Evolutionary conservation across 2,329 filamentous ascomycete species (phyloP).

Genomic region (Ceratocystis cacaofunesta): DNA sequence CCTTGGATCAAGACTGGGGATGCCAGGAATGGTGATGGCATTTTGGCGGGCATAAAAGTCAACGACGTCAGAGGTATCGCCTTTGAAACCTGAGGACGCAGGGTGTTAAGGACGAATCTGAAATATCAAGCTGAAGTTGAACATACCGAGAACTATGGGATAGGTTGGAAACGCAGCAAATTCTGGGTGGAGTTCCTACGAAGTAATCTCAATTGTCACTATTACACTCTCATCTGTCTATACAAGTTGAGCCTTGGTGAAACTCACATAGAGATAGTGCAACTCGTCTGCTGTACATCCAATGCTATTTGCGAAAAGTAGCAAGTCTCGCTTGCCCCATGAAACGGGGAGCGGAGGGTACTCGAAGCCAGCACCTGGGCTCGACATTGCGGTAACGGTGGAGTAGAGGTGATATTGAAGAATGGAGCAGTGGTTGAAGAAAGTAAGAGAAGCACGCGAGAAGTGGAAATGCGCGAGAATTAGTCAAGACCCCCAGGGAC

Average conservation of each 20-base stretch:
- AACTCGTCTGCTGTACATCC: conserved; percentile 75
- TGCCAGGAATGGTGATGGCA: conserved; percentile 52
- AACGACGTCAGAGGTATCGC: conserved; percentile 57
- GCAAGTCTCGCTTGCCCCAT: conserved; percentile 76
- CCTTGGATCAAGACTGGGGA: conserved; percentile 60
- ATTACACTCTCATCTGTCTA: neutral
- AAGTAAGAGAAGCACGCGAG: neutral
- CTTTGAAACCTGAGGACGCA: conserved; percentile 51
- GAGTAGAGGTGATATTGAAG: neutral
- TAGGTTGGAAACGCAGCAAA: conserved; percentile 87
- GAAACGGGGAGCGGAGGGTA: conserved; percentile 61
- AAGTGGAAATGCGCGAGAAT: neutral
- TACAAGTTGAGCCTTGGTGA: neutral
- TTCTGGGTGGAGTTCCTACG: conserved; percentile 68
- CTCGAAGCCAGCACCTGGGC: conserved; percentile 56
- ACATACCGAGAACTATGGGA: conserved; percentile 59
- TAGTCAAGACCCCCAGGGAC: neutral
- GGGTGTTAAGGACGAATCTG: conserved; percentile 13
- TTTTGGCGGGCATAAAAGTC: conserved; percentile 68
- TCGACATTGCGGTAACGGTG: conserved; percentile 22
- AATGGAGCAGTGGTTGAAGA: neutral
- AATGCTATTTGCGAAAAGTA: conserved; percentile 84
- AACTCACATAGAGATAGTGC: conserved; percentile 73
- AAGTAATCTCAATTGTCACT: neutral
- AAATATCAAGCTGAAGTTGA: neutral